These are phyloP conservation scores for Cladobotryum mycophilum DNA, from an alignment of 2,329 filamentous ascomycete genomes.

Conservation along the genomic window DNA sequence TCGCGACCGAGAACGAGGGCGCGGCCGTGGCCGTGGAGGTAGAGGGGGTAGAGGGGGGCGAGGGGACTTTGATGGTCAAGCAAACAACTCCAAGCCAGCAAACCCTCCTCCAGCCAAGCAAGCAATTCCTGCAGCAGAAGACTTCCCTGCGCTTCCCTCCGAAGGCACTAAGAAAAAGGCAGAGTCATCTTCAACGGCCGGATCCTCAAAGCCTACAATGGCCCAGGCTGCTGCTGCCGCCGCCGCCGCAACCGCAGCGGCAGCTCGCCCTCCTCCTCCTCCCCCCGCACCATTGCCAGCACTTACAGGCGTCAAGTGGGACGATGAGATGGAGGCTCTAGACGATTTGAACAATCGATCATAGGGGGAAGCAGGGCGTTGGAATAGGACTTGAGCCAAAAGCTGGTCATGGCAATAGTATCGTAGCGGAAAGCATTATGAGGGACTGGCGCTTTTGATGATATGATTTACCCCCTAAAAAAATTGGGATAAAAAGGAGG, in stretches of 20 bases:
- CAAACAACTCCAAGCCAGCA: slow-evolving; percentile 14
- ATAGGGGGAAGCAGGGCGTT: slow-evolving; percentile 13
- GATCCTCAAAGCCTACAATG: slow-evolving; percentile 25
- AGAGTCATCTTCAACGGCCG: slow-evolving; percentile 11
- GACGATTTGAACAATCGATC: slow-evolving; percentile 30
- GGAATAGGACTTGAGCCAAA: not conserved
- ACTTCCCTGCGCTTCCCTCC: slow-evolving; percentile 31
- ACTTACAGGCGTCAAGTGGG: slow-evolving; percentile 42
- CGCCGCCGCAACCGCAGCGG: not conserved
- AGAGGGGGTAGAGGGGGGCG: slow-evolving; percentile 28
- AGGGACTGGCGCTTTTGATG: not conserved
- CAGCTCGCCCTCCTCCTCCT: slow-evolving; percentile 1
- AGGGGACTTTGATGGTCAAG: slow-evolving; percentile 19
- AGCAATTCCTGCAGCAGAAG: slow-evolving; percentile 23
- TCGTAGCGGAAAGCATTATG: not conserved
- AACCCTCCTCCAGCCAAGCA: slow-evolving; percentile 15
- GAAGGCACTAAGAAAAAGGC: slow-evolving; percentile 20
- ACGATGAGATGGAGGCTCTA: slow-evolving; percentile 51
- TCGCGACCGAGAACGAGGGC: slow-evolving; percentile 25
- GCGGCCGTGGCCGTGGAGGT: slow-evolving; percentile 27
- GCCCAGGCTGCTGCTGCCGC: slow-evolving; percentile 12
- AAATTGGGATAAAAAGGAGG: not conserved
- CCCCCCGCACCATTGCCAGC: slow-evolving; percentile 22
- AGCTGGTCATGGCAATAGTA: not conserved
- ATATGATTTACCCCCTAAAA: not conserved